Percentiles rank a stretch among this genome's conserved stretches.
phyloP scores from a whole-genome alignment of 805 yeast species.

The Kodamaea kaohsiungensis region DNA sequence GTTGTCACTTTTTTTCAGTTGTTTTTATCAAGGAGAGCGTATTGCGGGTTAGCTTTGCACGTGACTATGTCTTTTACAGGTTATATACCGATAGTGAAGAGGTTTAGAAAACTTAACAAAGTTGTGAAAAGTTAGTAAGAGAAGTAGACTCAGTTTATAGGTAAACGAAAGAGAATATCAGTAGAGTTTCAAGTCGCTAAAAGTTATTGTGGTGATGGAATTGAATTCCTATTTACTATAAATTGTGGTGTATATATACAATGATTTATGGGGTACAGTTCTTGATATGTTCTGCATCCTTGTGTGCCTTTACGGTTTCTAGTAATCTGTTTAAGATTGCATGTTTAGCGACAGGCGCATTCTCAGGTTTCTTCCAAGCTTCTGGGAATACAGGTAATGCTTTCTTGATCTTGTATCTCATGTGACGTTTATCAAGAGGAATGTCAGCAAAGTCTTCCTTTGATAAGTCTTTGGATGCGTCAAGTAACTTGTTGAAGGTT shows the following conservation, averaged over 20 bases:
- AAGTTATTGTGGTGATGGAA: no score
- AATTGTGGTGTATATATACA: neutral
- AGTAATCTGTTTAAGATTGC: constrained; percentile 35
- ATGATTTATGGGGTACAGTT: constrained; percentile 22
- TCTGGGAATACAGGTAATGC: constrained; percentile 61
- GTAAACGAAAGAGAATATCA: no score
- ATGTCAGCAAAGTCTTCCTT: constrained; percentile 69
- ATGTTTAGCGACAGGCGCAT: constrained; percentile 56
- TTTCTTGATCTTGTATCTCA: constrained; percentile 44
- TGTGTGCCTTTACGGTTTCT: constrained; percentile 30
- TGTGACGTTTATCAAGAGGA: constrained; percentile 80
- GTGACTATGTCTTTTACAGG: neutral
- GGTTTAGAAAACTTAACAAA: no score
- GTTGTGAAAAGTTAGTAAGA: no score
- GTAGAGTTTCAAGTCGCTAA: no score
- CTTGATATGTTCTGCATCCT: constrained; percentile 33
- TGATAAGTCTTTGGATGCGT: constrained; percentile 61
- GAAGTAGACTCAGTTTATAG: no score
- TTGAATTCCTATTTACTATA: neutral
- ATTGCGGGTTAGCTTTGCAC: neutral
- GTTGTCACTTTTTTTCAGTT: constrained; percentile 1
- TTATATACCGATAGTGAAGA: no score
- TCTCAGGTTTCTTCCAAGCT: constrained; percentile 69
- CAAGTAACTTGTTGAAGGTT: constrained; percentile 58
- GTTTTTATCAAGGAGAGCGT: neutral